Evolutionary conservation across 495 filamentous ascomycete genomes (phyloP).

Genomic region (Lophiotrema nucula): DNA sequence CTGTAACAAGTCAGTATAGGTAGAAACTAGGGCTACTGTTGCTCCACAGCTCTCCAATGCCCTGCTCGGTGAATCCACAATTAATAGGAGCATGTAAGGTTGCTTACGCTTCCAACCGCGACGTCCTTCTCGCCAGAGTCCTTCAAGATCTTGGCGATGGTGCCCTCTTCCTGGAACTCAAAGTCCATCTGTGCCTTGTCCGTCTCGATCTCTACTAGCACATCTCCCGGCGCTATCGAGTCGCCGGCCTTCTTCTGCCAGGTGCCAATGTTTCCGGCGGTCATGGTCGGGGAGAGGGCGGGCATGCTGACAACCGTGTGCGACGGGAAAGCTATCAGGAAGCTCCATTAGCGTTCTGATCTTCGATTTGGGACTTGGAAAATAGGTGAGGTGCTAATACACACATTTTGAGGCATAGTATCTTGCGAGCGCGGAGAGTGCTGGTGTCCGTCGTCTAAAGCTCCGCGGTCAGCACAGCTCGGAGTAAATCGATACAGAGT

Average conservation of each 20-base stretch:
- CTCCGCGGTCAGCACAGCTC: conserved; percentile 20
- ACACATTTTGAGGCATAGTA: conserved; percentile 79
- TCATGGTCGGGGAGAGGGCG: conserved; percentile 97
- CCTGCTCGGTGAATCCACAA: too few species aligned
- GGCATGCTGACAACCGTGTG: conserved; percentile 98
- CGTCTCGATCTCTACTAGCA: conserved; percentile 99
- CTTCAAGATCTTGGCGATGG: conserved; percentile 92
- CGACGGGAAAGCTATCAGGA: conserved; percentile 72
- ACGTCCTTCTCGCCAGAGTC: conserved; percentile 93
- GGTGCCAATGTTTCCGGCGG: conserved; percentile 88
- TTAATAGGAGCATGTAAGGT: background rate
- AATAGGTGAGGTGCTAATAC: conserved; percentile 34
- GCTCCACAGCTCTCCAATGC: too few species aligned
- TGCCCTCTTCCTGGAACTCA: conserved; percentile 97
- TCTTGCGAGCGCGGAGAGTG: conserved; percentile 62
- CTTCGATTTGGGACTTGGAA: background rate
- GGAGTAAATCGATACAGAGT: background rate
- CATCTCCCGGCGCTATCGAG: conserved; percentile 82
- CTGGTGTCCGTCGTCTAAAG: conserved; percentile 43
- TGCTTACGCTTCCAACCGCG: conserved; percentile 80
- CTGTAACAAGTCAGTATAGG: conserved; percentile 54
- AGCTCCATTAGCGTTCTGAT: conserved; percentile 29
- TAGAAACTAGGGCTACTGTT: background rate
- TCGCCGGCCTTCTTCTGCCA: conserved; percentile 99
- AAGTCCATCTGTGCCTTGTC: conserved; percentile 99